A percentile compares a stretch with the other conserved stretches of the same genome.
phyloP scores from a whole-genome alignment of 2,329 filamentous ascomycete species.

The Curvularia verruculosa region DNA sequence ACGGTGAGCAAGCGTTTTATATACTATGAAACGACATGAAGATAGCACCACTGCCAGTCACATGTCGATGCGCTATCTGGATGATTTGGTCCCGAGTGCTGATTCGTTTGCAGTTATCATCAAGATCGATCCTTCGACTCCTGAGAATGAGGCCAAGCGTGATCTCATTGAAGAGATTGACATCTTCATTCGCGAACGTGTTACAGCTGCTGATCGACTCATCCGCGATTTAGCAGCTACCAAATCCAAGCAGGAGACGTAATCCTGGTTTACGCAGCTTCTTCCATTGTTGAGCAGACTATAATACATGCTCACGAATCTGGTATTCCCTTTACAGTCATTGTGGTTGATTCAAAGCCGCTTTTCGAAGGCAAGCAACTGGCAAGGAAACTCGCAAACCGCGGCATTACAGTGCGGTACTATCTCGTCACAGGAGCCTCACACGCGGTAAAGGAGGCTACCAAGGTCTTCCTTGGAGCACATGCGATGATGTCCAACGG shows the following conservation, averaged over 20 bases:
- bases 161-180: conserved; percentile 82
- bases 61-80: neutral
- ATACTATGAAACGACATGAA: neutral
- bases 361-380: conserved; percentile 73
- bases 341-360: conserved; percentile 79
- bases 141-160: conserved; percentile 81
- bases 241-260: conserved; percentile 79
- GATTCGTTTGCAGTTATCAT: conserved; percentile 67
- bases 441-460: conserved; percentile 72
- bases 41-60: neutral
- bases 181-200: conserved; percentile 86
- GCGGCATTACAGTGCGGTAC: conserved; percentile 80
- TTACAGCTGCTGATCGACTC: conserved; percentile 83
- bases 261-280: conserved; percentile 85
- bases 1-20: conserved; percentile 49
- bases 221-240: conserved; percentile 78
- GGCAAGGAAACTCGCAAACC: conserved; percentile 71
- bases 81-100: conserved; percentile 1
- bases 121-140: conserved; percentile 83
- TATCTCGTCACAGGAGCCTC: conserved; percentile 78
- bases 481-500: conserved; percentile 97
- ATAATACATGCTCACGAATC: conserved; percentile 72
- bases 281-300: conserved; percentile 82
- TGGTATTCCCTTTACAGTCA: conserved; percentile 80
- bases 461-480: conserved; percentile 78